Conservation (phyloP, 768 basidiomycete species). For the Boletus pseudo-olivaceus region DNA sequence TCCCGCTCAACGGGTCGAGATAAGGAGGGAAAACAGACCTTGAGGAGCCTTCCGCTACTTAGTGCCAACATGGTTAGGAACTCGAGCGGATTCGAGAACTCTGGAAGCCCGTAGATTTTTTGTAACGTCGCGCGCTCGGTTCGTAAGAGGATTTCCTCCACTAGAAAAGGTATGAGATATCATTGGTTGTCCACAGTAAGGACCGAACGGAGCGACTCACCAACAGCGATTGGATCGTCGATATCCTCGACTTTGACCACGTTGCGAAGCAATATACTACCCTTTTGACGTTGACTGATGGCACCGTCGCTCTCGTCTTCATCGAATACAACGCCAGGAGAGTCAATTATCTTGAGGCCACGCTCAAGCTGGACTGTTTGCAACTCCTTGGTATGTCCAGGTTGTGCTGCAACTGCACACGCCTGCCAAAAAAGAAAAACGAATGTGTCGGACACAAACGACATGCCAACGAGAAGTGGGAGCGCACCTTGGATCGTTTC, state of each 20-base stretch:
- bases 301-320: conserved; percentile 57
- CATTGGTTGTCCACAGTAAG: background rate
- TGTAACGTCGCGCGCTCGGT: conserved; percentile 69
- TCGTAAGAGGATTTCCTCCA: conserved; percentile 80
- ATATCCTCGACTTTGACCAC: conserved; percentile 89
- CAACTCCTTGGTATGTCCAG: conserved; percentile 89
- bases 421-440: conserved; percentile 40
- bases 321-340: conserved; percentile 96
- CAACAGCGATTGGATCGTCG: conserved; percentile 85
- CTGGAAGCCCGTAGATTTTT: conserved; percentile 83
- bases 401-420: conserved; percentile 92
- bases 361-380: conserved; percentile 92
- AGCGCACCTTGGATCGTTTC: conserved; percentile 72
- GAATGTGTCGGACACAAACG: background rate
- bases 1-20: background rate
- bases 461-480: background rate
- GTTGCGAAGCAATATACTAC: conserved; percentile 75
- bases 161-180: conserved; percentile 35
- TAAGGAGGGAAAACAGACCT: conserved; percentile 42
- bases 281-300: conserved; percentile 43
- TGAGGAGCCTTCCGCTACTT: conserved; percentile 76
- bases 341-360: conserved; percentile 89
- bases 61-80: conserved; percentile 91
- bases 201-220: conserved; percentile 40
- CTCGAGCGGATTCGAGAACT: conserved; percentile 66